A percentile compares a stretch with the other conserved stretches of the same genome.
phyloP scores from a whole-genome alignment of 345 rosid genomes.

The Acer campestre region DNA sequence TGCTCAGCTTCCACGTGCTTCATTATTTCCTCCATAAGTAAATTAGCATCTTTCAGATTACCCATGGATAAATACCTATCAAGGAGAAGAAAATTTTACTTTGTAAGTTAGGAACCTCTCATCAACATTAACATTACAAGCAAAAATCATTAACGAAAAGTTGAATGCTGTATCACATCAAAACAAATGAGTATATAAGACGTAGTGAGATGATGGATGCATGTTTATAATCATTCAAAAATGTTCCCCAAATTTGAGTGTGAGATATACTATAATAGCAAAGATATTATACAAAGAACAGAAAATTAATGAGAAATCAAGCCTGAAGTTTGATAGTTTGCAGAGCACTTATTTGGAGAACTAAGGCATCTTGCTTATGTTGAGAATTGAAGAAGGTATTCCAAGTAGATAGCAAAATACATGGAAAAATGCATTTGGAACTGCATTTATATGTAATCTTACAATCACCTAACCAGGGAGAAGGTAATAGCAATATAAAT shows the following conservation, averaged over 20 bases:
- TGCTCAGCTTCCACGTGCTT: slow-evolving; percentile 58
- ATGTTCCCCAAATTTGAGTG: background rate
- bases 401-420: background rate
- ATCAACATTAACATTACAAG: background rate
- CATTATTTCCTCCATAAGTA: slow-evolving; percentile 74
- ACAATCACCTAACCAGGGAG: background rate
- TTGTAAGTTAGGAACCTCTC: background rate
- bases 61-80: slow-evolving; percentile 84
- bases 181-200: background rate
- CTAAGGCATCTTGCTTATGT: background rate
- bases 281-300: background rate
- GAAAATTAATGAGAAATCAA: background rate
- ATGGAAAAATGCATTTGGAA: background rate
- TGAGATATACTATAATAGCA: background rate
- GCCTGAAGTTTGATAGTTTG: background rate
- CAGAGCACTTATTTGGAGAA: background rate
- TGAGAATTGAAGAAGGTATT: slow-evolving; percentile 5
- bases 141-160: background rate
- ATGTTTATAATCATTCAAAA: background rate
- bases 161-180: background rate
- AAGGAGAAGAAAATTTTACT: slow-evolving; percentile 18
- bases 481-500: background rate
- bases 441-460: background rate
- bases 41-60: slow-evolving; percentile 79
- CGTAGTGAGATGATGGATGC: background rate